Base-by-base conservation (phyloP, 2,329 filamentous ascomycete species). In the Ceratocystis albifundus region DNA sequence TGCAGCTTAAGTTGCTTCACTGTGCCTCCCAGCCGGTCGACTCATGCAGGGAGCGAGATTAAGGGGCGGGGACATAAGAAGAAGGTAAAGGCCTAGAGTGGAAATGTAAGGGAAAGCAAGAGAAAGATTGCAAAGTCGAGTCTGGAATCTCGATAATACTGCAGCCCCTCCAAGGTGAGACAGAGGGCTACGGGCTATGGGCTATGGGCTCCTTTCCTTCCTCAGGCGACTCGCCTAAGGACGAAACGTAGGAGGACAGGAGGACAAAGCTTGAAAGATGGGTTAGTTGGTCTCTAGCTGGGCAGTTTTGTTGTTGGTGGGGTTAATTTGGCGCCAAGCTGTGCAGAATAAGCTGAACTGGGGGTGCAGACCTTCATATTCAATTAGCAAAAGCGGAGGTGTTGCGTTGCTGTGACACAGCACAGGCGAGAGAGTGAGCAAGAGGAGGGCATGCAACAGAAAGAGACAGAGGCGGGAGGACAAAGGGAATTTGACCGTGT, bases 11-110 rank as follows among this genome's bases (percentile, higher is more conserved):
- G 46, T 48, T 28, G 22, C 28, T 55, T 55, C 15, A 8, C 50
- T 22, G 10, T 15, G 22, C 25, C 30, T 57, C 25, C 53, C 28
- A 32, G 28, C 12, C 53, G 32, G 12, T 57, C 7, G 15, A 57
- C 53, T 57, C 30, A 57, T 57, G 53, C 53, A 57, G 28, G 53
- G 53, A 7, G 53, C 22, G 30, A 57, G 53, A 57, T 57, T 57
- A 57, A 57, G 53, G 53, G n/a, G 25, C 53, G n/a, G 20, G 20
- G 28, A 57, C 22, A 15, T 22, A 30, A 55, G 3, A 50, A 22
- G 25, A 28, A 30, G 53, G 48, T 6, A 25, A 53, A 8, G 48
- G 48, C 48, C n/a, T n/a, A 53, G 22, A 53, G 7, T 22, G 36
- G 36, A 50, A 50, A 22, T 10, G 17, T 10, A 25, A 50, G 20